Conservation (phyloP, 208 protist genomes). For the Balamuthia mandrillaris region DNA sequence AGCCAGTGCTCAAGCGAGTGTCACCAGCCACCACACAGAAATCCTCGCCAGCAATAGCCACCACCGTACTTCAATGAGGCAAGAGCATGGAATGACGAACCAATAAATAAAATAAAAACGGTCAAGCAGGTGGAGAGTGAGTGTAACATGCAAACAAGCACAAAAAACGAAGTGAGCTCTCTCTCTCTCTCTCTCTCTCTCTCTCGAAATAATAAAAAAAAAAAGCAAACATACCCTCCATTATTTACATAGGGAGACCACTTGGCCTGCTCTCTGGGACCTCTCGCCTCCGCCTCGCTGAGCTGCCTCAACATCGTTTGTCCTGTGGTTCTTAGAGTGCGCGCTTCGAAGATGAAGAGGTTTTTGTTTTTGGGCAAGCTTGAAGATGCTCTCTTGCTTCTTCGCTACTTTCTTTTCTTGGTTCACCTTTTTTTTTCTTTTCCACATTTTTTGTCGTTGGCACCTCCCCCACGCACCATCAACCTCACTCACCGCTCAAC, state of each 20-base stretch:
- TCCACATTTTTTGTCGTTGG: too few relatives aligned
- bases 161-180: neutral
- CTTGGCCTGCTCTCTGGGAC: too few relatives aligned
- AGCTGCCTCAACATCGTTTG: too few relatives aligned
- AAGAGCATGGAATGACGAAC: neutral
- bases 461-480: too few relatives aligned
- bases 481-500: too few relatives aligned
- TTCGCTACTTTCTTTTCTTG: too few relatives aligned
- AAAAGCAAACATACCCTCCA: conserved; percentile 2
- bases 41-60: conserved; percentile 92
- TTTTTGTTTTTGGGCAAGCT: too few relatives aligned
- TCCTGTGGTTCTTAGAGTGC: too few relatives aligned
- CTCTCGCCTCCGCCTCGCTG: too few relatives aligned
- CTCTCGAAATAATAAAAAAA: neutral
- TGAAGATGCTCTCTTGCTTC: too few relatives aligned
- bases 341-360: too few relatives aligned
- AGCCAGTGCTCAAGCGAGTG: conserved; percentile 93
- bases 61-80: conserved; percentile 83
- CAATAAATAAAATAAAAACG: neutral
- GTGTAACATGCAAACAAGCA: neutral
- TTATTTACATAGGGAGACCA: conserved; percentile 27
- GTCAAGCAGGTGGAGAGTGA: neutral
- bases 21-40: conserved; percentile 95
- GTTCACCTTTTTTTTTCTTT: too few relatives aligned
- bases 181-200: neutral